Evolutionary conservation across 2,329 filamentous ascomycete genomes (phyloP).

Genomic region (Lasiodiplodia hormozganensis): DNA sequence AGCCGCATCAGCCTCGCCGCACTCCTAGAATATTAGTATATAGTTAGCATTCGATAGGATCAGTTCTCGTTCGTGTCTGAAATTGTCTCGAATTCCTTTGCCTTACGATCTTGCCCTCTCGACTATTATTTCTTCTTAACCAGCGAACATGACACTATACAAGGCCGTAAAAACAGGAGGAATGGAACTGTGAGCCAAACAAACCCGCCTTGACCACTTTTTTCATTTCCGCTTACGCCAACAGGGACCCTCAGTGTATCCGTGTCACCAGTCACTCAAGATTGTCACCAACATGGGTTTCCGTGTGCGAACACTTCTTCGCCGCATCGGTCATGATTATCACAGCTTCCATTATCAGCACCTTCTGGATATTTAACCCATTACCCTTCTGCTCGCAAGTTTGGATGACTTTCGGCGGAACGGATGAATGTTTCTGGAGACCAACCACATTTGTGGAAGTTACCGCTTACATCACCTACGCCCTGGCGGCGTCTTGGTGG

Average conservation of each 20-base stretch:
- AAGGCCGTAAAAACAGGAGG: background rate
- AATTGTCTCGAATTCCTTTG: background rate
- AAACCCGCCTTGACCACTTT: background rate
- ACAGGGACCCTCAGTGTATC: background rate
- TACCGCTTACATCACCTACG: background rate
- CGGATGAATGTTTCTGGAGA: background rate
- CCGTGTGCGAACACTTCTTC: background rate
- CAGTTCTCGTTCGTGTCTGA: background rate
- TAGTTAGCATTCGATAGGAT: background rate
- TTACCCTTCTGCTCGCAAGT: constrained; percentile 2
- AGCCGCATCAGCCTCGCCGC: background rate
- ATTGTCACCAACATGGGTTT: background rate
- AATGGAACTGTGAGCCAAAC: background rate
- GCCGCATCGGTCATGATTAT: constrained; percentile 6
- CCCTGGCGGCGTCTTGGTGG: background rate
- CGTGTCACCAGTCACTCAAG: background rate
- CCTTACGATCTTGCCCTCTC: background rate
- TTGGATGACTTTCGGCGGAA: background rate
- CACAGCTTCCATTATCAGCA: background rate
- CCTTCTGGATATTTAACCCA: background rate
- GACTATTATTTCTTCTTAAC: too few relatives aligned
- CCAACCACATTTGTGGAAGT: background rate
- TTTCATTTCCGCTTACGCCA: background rate
- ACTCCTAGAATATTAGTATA: background rate
- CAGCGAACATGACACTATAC: background rate